phyloP scores from a whole-genome alignment of 2,329 filamentous ascomycete genomes.

The Aspergillus sp. region DNA sequence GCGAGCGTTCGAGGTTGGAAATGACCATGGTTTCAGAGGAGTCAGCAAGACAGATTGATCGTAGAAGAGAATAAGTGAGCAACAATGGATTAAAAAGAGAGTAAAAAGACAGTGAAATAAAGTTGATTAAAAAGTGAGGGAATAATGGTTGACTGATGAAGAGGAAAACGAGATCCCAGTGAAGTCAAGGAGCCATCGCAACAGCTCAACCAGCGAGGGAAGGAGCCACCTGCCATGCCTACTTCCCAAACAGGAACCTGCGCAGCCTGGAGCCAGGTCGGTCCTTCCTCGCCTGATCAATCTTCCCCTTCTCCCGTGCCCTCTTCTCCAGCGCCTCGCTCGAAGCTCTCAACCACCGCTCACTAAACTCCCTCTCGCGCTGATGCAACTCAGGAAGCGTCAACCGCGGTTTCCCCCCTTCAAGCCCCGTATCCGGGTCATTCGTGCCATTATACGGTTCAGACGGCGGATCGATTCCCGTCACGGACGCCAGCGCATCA shows the following conservation, averaged over 20 bases:
- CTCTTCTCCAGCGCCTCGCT: not conserved
- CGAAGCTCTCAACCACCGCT: not conserved
- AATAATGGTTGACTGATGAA: not conserved
- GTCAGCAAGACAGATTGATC: no score
- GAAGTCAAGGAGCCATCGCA: not conserved
- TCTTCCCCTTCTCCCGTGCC: not conserved
- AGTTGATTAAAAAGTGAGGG: no score
- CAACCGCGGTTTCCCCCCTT: not conserved
- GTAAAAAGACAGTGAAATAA: no score
- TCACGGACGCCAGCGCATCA: not conserved
- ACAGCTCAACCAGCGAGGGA: not conserved
- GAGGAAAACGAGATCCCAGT: not conserved
- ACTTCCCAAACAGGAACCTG: not conserved
- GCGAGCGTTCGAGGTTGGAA: no score
- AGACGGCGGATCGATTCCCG: not conserved
- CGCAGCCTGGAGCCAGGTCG: not conserved
- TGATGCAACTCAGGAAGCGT: not conserved
- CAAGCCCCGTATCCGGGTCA: not conserved
- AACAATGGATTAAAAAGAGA: no score
- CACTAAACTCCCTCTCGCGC: not conserved
- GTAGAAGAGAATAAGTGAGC: no score
- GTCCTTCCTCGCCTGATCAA: not conserved
- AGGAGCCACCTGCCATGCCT: not conserved
- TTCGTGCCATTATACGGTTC: not conserved
- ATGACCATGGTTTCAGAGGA: no score